phyloP scores from a whole-genome alignment of 1,284 basidiomycete species.

The Cryptococcus sp. region DNA sequence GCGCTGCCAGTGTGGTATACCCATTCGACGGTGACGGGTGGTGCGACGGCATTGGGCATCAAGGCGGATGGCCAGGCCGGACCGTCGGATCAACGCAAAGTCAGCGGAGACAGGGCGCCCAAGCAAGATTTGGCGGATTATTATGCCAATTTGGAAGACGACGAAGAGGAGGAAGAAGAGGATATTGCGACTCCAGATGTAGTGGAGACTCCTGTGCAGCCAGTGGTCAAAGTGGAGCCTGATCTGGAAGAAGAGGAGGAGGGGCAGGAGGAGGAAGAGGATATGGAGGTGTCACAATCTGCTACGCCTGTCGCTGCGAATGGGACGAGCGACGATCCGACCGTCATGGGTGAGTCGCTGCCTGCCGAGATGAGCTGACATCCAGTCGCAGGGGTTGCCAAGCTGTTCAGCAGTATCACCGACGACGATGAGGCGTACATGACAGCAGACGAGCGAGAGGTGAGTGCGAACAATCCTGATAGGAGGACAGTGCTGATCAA shows the following conservation, averaged over 20 bases:
- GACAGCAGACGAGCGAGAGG: constrained; percentile 47
- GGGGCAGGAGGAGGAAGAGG: constrained; percentile 23
- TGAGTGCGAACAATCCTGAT: constrained; percentile 11
- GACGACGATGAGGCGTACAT: constrained; percentile 45
- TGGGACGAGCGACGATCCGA: constrained; percentile 4
- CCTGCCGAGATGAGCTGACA: constrained; percentile 2
- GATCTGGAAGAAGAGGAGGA: neutral
- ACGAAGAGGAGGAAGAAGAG: constrained; percentile 25
- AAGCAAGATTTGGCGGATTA: constrained; percentile 4
- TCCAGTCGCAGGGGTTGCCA: constrained; percentile 37
- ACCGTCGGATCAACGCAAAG: neutral
- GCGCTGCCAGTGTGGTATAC: constrained; percentile 88
- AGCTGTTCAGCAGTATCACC: constrained; percentile 38
- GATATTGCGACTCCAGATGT: constrained; percentile 18
- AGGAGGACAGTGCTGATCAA: neutral
- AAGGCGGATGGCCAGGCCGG: constrained; percentile 16
- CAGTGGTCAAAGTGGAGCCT: constrained; percentile 12
- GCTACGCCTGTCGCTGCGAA: neutral
- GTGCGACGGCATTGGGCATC: constrained; percentile 73
- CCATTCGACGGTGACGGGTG: constrained; percentile 88
- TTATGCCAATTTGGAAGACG: constrained; percentile 1
- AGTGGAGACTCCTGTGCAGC: constrained; percentile 8
- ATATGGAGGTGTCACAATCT: constrained; percentile 7
- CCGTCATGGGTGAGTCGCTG: constrained; percentile 23
- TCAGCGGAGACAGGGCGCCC: neutral